phyloP scores from a whole-genome alignment of 352 stramenopile species.

The Phytophthora pisi region DNA sequence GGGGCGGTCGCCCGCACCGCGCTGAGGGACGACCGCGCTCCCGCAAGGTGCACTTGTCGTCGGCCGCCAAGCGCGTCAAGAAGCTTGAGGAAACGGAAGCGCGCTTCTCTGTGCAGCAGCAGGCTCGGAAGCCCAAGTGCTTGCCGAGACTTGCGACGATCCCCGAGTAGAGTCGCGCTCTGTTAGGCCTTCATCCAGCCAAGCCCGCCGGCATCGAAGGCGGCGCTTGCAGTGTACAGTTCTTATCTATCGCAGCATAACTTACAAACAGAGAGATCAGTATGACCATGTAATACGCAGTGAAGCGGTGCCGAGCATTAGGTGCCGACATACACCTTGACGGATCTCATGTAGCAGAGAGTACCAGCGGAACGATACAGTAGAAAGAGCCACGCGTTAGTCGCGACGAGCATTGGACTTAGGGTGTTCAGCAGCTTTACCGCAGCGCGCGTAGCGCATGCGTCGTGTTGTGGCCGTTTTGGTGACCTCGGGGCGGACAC shows the following conservation, averaged over 20 bases:
- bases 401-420: not conserved
- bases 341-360: not conserved
- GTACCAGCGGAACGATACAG: conserved; percentile 8
- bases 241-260: conserved; percentile 40
- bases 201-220: conserved; percentile 27
- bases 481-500: not conserved
- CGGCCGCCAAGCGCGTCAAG: conserved; percentile 83
- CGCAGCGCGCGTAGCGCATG: not conserved
- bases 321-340: not conserved
- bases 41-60: conserved; percentile 80
- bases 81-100: conserved; percentile 83
- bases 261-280: conserved; percentile 33
- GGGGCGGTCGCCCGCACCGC: conserved; percentile 38
- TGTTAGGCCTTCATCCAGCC: conserved; percentile 15
- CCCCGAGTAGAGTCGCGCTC: conserved; percentile 40
- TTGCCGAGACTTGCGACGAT: conserved; percentile 50
- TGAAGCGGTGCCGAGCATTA: conserved; percentile 4
- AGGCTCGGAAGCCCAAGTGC: conserved; percentile 45
- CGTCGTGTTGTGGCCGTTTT: not conserved
- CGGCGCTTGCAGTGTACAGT: conserved; percentile 32
- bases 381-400: conserved; percentile 1
- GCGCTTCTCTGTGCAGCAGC: conserved; percentile 52
- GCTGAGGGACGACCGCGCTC: conserved; percentile 54
- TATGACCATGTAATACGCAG: conserved; percentile 19
- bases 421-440: not conserved